These are phyloP conservation scores for Sisymbrium altissimum DNA, from an alignment of 345 rosid species.

Conservation along the genomic window DNA sequence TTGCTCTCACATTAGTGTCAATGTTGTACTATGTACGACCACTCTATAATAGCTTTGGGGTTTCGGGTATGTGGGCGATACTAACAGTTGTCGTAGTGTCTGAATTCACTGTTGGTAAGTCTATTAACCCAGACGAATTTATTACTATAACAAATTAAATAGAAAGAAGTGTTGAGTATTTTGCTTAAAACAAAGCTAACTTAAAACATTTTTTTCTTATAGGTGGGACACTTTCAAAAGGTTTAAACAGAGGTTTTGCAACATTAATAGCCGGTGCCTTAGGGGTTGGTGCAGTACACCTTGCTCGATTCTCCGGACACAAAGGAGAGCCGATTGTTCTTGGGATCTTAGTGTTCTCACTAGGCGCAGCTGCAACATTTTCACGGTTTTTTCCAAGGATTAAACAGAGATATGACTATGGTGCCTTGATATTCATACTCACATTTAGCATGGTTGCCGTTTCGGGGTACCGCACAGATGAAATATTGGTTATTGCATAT, in stretches of 20 bases:
- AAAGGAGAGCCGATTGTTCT: conserved; percentile 62
- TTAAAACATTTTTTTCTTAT: background rate
- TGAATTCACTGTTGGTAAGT: conserved; percentile 80
- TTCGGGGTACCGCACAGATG: conserved; percentile 58
- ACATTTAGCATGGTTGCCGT: conserved; percentile 73
- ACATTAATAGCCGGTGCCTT: conserved; percentile 60
- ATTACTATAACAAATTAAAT: background rate
- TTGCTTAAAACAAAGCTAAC: background rate
- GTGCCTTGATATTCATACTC: conserved; percentile 66
- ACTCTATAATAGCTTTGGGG: conserved; percentile 62
- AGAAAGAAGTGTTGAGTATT: background rate
- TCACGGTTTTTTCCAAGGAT: conserved; percentile 63
- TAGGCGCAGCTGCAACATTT: conserved; percentile 67
- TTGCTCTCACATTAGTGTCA: conserved; percentile 74
- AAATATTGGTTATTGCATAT: conserved; percentile 49
- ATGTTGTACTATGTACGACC: conserved; percentile 62
- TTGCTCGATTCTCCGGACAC: conserved; percentile 56
- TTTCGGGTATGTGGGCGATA: conserved; percentile 86
- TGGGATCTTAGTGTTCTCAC: conserved; percentile 61
- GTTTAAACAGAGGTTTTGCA: conserved; percentile 67
- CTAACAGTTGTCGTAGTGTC: conserved; percentile 73
- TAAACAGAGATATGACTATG: conserved; percentile 87
- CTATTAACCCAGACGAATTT: background rate
- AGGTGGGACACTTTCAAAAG: conserved; percentile 73
- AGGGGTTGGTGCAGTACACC: conserved; percentile 59